Evolutionary conservation across 768 basidiomycete species (phyloP).

Genomic region (Termitomyces eurrhizus): DNA sequence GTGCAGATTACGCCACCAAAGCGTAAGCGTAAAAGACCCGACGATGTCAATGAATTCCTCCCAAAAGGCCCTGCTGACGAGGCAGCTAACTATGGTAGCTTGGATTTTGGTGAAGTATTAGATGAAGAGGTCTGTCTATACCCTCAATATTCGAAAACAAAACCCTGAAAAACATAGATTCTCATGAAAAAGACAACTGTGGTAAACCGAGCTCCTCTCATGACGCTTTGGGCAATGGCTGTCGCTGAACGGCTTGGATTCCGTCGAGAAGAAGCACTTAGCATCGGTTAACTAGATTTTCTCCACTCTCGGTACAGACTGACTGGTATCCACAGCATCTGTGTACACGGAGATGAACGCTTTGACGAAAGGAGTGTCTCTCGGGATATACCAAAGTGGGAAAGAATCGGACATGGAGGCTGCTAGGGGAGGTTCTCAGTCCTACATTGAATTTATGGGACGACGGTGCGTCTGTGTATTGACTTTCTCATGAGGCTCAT

Average conservation of each 20-base stretch:
- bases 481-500: background rate
- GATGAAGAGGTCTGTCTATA: slow-evolving; percentile 57
- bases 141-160: background rate
- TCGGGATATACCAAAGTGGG: slow-evolving; percentile 68
- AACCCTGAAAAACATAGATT: slow-evolving; percentile 32
- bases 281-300: slow-evolving; percentile 55
- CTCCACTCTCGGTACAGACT: background rate
- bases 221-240: slow-evolving; percentile 90
- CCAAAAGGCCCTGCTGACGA: slow-evolving; percentile 50
- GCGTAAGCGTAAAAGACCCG: slow-evolving; percentile 52
- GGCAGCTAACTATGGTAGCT: slow-evolving; percentile 43
- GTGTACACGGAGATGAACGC: slow-evolving; percentile 95
- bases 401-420: slow-evolving; percentile 55
- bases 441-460: slow-evolving; percentile 85
- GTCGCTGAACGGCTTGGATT: slow-evolving; percentile 89
- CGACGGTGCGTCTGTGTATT: slow-evolving; percentile 41
- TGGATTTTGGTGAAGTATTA: slow-evolving; percentile 70
- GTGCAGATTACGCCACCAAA: slow-evolving; percentile 41
- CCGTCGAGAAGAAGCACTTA: slow-evolving; percentile 82
- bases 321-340: slow-evolving; percentile 50
- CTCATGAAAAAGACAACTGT: slow-evolving; percentile 59
- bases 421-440: slow-evolving; percentile 57
- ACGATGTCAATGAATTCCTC: slow-evolving; percentile 54
- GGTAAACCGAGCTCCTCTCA: slow-evolving; percentile 89
- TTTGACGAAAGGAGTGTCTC: slow-evolving; percentile 74